Percentiles rank a stretch among this genome's conserved stretches.
Evolutionary conservation across 2,329 filamentous ascomycete genomes (phyloP).

Genomic region (Ceratocystis cubensis): DNA sequence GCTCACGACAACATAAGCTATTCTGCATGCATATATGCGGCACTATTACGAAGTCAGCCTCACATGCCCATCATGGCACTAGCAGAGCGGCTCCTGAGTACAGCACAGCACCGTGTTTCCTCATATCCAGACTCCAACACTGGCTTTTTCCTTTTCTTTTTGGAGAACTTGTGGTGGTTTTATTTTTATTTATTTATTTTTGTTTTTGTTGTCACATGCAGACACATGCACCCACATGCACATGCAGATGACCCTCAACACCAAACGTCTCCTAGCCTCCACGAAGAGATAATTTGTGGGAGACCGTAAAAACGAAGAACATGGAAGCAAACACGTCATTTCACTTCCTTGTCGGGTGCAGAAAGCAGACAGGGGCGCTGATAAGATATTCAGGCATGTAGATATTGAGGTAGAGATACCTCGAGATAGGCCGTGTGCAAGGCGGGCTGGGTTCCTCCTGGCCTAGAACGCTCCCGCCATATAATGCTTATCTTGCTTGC

Average conservation of each 20-base stretch:
- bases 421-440: no score
- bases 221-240: not conserved
- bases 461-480: no score
- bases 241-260: not conserved
- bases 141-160: not conserved
- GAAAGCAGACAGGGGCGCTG: no score
- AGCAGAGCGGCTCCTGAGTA: not conserved
- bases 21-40: not conserved
- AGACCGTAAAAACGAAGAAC: not conserved
- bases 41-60: not conserved
- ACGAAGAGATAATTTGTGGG: no score
- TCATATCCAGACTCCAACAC: no score
- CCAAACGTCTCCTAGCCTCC: not conserved
- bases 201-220: not conserved
- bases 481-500: not conserved
- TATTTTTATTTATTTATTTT: not conserved
- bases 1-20: no score
- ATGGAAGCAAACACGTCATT: no score
- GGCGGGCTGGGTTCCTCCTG: no score
- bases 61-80: not conserved
- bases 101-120: no score
- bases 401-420: no score
- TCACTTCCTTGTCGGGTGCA: no score
- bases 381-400: no score
- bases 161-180: not conserved